Evolutionary conservation across 73 alveolate species (phyloP).

Genomic region (Symbiodinium pilosum): DNA sequence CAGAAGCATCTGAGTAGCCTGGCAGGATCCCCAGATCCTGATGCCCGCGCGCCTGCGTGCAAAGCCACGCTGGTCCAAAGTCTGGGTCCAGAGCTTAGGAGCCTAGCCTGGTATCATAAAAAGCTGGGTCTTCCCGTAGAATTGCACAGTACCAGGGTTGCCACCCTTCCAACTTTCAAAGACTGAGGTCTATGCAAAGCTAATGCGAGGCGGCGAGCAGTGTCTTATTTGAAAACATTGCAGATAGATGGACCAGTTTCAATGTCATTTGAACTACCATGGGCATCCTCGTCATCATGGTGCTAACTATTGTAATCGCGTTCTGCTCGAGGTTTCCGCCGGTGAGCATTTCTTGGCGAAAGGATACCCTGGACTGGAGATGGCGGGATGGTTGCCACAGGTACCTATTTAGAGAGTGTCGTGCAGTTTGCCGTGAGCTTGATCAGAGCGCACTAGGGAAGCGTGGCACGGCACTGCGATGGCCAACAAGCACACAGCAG

Average conservation of each 20-base stretch:
- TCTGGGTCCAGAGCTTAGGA: not conserved
- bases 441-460: too few species aligned
- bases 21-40: not conserved
- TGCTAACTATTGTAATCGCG: not conserved
- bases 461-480: not conserved
- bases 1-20: not conserved
- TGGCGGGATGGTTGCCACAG: constrained; percentile 20
- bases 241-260: too few species aligned
- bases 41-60: not conserved
- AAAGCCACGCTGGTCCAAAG: constrained; percentile 5
- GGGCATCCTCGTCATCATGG: too few species aligned
- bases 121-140: too few species aligned
- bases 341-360: not conserved
- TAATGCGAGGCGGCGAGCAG: constrained; percentile 5
- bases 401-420: not conserved
- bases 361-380: not conserved
- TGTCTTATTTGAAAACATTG: not conserved
- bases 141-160: too few species aligned
- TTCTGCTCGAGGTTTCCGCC: constrained; percentile 5
- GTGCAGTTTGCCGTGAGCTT: too few species aligned
- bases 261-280: too few species aligned
- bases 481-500: not conserved
- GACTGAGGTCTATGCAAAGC: not conserved
- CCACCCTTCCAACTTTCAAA: not conserved
- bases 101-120: too few species aligned